These are phyloP conservation scores for Heliamphora ciliata DNA, from an alignment of 179 eudicot genomes.

Conservation along the genomic window DNA sequence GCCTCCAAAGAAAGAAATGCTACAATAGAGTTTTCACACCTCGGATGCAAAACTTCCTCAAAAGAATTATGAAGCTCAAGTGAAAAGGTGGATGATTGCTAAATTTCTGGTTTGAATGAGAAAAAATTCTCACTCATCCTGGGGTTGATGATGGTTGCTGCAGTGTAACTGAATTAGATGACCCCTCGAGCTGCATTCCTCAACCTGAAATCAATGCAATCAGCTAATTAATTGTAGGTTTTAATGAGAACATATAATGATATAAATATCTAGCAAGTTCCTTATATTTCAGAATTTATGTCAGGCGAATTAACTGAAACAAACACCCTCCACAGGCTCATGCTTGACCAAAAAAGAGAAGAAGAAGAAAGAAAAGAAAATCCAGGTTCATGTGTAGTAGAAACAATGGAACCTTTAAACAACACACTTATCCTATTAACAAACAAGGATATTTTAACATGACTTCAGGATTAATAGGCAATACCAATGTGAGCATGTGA, in stretches of 20 bases:
- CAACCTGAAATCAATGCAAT: conserved; percentile 32
- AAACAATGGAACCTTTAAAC: not conserved
- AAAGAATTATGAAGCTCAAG: not conserved
- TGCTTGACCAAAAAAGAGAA: not conserved
- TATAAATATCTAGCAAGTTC: not conserved
- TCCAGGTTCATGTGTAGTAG: not conserved
- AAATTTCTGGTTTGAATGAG: not conserved
- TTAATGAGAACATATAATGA: not conserved
- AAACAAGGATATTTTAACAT: not conserved
- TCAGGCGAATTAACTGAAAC: not conserved
- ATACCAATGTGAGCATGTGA: not conserved
- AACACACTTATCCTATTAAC: no score
- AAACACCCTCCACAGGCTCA: not conserved
- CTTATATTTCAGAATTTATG: not conserved
- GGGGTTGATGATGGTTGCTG: conserved; percentile 14
- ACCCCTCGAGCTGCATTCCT: conserved; percentile 58
- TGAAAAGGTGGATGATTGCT: not conserved
- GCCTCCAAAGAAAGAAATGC: not conserved
- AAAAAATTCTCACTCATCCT: not conserved
- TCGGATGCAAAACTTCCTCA: not conserved
- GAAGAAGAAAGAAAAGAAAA: not conserved
- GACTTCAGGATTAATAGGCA: not conserved
- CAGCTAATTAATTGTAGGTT: not conserved
- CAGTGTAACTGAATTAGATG: conserved; percentile 42
- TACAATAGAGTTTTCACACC: not conserved